phyloP scores from a whole-genome alignment of 2,329 filamentous ascomycete species.

The Orbilia brochopaga region DNA sequence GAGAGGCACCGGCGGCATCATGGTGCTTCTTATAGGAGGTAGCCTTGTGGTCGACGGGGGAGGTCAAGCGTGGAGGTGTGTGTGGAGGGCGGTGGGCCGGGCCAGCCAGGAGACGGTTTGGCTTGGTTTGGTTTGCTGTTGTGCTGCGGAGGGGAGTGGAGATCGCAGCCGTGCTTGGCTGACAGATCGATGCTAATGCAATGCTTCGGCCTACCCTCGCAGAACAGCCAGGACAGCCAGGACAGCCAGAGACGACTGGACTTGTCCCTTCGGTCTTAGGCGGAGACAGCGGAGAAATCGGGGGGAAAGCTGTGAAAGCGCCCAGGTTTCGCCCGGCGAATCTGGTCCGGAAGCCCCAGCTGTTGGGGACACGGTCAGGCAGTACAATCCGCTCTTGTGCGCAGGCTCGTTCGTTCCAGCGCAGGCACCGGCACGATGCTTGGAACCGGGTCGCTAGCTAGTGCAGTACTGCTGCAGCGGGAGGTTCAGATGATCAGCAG shows the following conservation, averaged over 20 bases:
- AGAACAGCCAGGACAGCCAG: slow-evolving; percentile 6
- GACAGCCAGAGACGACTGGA: slow-evolving; percentile 30
- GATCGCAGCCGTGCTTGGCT: slow-evolving; percentile 29
- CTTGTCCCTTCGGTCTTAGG: slow-evolving; percentile 45
- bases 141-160: slow-evolving; percentile 26
- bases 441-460: too few relatives aligned
- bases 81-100: not conserved
- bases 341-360: not conserved
- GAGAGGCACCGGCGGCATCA: slow-evolving; percentile 50
- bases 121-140: slow-evolving; percentile 16
- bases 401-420: too few relatives aligned
- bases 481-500: too few relatives aligned
- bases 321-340: not conserved
- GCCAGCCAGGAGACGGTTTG: slow-evolving; percentile 15
- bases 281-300: slow-evolving; percentile 38
- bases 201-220: slow-evolving; percentile 32
- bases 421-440: too few relatives aligned
- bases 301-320: not conserved
- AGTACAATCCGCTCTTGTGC: not conserved
- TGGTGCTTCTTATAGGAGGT: slow-evolving; percentile 49
- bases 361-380: not conserved
- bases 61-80: slow-evolving; percentile 25
- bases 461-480: too few relatives aligned
- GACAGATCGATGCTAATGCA: slow-evolving; percentile 17
- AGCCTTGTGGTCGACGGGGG: slow-evolving; percentile 29